Base-by-base conservation (phyloP, 192 early-diverging fungal genomes). In the Coemansia sp. region DNA sequence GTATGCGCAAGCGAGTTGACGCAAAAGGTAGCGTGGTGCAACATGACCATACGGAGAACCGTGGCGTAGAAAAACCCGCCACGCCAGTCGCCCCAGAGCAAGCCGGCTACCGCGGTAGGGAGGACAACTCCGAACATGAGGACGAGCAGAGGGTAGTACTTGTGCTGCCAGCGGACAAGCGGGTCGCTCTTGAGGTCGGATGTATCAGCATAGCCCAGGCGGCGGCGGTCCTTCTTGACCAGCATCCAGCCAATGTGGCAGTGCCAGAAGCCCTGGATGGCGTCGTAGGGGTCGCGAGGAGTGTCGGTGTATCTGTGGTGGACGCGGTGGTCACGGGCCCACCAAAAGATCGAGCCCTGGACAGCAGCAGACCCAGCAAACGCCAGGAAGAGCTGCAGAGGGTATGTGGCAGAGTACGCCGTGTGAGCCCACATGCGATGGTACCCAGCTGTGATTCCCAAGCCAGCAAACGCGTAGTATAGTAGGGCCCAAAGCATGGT, bases 251-350 rank as follows among this genome's bases (percentile, higher is more conserved):
- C 89, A 36, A 94, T 74, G 66, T 94, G 93, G 10, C 88, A 90
- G 76, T 90, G 92, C 73, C 92, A 85, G 64, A 93, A 82, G 37
- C 93, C 93, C 62, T 88, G 79, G 37, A 90, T 83, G 21, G 93
- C 93, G 56, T 85, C 80, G 79, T 94, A 94, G 18, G 93, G 93
- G 64, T 93, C 93, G 80, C 85, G 85, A 53, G 89, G 84, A 13
- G 92, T 92, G 72, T 94, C 93, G 25, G 93, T 94, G 75, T 88
- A 94, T 50, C 93, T 84, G 83, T 94, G 93, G 71, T 94, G 93
- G 62, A 91, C 89, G 60, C 93, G 90, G 73, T 94, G 93, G 36
- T 89, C 89, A 31, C 93, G 85, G 18, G 83, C 85, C 93, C 93
- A 94, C 93, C 93, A 94, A 45, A 88, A 85, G 62, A 92, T 87